phyloP scores from a whole-genome alignment of 2,329 filamentous ascomycete genomes.

The Paramyrothecium sp. region DNA sequence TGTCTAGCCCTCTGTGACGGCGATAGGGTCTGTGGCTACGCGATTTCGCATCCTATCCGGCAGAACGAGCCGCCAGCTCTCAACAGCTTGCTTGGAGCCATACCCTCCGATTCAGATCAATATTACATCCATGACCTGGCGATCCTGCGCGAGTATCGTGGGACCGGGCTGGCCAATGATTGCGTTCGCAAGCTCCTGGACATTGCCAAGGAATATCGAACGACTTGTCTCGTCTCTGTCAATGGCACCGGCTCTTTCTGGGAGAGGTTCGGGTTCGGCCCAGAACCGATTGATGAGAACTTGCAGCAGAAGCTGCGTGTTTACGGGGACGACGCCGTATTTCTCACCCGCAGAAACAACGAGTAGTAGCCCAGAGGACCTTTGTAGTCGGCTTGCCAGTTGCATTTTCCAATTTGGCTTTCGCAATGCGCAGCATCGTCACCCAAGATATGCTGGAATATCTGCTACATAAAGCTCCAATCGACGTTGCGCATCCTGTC shows the following conservation, averaged over 20 bases:
- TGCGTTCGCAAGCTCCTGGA: slow-evolving; percentile 19
- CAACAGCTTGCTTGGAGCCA: slow-evolving; percentile 23
- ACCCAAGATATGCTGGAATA: too few species aligned
- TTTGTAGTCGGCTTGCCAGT: too few species aligned
- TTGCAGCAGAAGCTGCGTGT: slow-evolving; percentile 24
- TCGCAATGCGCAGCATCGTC: too few species aligned
- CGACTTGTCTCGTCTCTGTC: slow-evolving; percentile 30
- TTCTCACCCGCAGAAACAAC: slow-evolving; percentile 11
- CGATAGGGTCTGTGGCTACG: slow-evolving; percentile 26
- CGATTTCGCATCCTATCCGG: slow-evolving; percentile 34
- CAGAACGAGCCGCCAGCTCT: slow-evolving; percentile 25
- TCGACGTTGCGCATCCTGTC: too few species aligned
- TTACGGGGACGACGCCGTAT: slow-evolving; percentile 31
- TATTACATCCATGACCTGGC: slow-evolving; percentile 37
- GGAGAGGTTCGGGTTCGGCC: slow-evolving; percentile 27
- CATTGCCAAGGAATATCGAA: slow-evolving; percentile 20
- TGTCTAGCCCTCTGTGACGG: slow-evolving; percentile 25
- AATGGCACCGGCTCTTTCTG: slow-evolving; percentile 32
- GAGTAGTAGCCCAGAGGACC: background rate
- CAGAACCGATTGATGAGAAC: slow-evolving; percentile 12
- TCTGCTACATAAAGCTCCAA: too few species aligned
- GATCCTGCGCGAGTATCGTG: slow-evolving; percentile 23
- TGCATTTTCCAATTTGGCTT: too few species aligned
- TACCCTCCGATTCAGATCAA: slow-evolving; percentile 26
- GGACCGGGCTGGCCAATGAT: slow-evolving; percentile 20